These are phyloP conservation scores for Fusarium subglutinans DNA, from an alignment of 2,329 filamentous ascomycete genomes.

Conservation along the genomic window DNA sequence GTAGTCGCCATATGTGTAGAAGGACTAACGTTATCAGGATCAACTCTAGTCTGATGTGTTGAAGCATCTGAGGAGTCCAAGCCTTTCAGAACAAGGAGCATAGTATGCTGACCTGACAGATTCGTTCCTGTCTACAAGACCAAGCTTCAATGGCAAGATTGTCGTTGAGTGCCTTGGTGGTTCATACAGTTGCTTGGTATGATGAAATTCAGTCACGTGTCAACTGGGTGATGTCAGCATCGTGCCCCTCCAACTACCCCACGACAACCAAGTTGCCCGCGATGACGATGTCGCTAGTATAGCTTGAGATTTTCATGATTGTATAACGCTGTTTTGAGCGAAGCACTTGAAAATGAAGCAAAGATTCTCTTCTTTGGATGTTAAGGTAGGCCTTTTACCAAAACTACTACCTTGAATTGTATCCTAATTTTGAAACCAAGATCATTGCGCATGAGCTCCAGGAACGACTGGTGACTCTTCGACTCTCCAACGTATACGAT, in stretches of 20 bases:
- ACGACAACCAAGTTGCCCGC: not conserved
- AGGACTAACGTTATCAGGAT: not conserved
- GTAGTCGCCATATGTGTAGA: not conserved
- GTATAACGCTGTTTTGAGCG: conserved; percentile 1
- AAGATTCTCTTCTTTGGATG: conserved; percentile 80
- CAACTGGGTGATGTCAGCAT: conserved; percentile 26
- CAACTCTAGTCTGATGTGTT: not conserved
- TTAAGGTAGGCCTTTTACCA: conserved; percentile 62
- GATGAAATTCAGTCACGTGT: conserved; percentile 16
- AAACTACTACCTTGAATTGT: not conserved
- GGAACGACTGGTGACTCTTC: conserved; percentile 76
- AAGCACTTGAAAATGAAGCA: conserved; percentile 71
- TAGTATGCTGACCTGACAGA: not conserved
- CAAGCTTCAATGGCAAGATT: not conserved
- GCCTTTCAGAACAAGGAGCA: not conserved
- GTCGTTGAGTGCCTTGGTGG: not conserved
- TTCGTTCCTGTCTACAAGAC: not conserved
- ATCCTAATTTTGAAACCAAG: conserved; percentile 54
- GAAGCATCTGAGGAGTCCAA: not conserved
- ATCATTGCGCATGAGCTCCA: conserved; percentile 95
- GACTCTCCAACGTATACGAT: conserved; percentile 94
- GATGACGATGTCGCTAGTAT: conserved; percentile 21
- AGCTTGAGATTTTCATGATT: conserved; percentile 21
- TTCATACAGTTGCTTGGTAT: too few species aligned
- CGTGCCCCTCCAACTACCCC: conserved; percentile 33